A percentile compares a stretch with the other conserved stretches of the same genome.
Conservation (phyloP, 148 eudicot species). For the Camellia granthamiana region DNA sequence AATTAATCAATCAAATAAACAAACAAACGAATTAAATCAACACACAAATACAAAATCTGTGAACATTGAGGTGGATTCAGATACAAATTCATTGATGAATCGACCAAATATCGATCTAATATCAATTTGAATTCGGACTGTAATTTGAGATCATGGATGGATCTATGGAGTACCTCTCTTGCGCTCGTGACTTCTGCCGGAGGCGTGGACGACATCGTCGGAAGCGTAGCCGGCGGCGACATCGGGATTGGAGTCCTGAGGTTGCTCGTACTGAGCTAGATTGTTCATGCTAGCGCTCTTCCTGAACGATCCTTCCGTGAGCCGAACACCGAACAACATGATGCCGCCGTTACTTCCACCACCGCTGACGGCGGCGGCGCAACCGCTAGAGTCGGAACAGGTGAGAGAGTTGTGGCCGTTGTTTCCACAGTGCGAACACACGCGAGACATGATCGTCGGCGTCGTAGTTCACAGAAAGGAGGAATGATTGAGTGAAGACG, state of each 20-base stretch:
- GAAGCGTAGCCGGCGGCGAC: slow-evolving; percentile 66
- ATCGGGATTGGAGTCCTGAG: slow-evolving; percentile 34
- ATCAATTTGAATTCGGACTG: background rate
- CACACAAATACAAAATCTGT: background rate
- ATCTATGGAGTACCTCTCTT: slow-evolving; percentile 52
- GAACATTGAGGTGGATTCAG: too few relatives aligned
- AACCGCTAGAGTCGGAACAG: slow-evolving; percentile 19
- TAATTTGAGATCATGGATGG: background rate
- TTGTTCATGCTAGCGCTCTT: slow-evolving; percentile 74
- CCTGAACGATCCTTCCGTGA: slow-evolving; percentile 35
- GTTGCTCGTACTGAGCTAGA: slow-evolving; percentile 59
- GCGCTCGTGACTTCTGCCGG: slow-evolving; percentile 59
- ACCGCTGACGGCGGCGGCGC: background rate
- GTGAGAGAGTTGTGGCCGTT: slow-evolving; percentile 28
- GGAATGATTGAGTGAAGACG: background rate
- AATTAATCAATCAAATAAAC: background rate
- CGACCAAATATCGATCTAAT: background rate
- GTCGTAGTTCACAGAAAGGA: background rate
- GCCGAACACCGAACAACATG: slow-evolving; percentile 16
- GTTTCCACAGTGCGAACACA: slow-evolving; percentile 21
- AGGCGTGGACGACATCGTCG: slow-evolving; percentile 70
- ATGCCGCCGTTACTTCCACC: slow-evolving; percentile 18
- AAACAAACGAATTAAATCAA: background rate
- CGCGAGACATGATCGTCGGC: background rate
- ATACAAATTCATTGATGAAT: too few relatives aligned